These are phyloP conservation scores for Guadua angustifolia DNA, from an alignment of 176 grass and related monocot genomes.

Conservation along the genomic window DNA sequence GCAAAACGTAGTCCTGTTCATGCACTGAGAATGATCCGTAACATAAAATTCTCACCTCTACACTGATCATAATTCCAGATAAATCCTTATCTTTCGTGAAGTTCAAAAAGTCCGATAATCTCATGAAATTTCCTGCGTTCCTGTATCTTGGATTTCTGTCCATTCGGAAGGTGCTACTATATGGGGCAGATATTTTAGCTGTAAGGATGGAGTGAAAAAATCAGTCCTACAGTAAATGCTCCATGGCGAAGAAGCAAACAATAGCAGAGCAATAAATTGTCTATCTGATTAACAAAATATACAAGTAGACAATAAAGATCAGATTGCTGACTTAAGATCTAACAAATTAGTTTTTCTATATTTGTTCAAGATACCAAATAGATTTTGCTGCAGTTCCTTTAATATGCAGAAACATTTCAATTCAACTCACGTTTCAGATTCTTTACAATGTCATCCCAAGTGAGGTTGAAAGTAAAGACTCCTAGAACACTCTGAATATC, in stretches of 20 bases:
- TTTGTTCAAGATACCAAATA: not conserved
- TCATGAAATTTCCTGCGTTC: conserved; percentile 77
- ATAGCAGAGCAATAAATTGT: not conserved
- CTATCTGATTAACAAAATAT: conserved; percentile 27
- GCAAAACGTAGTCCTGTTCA: not conserved
- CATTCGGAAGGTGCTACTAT: not conserved
- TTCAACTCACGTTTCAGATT: conserved; percentile 74
- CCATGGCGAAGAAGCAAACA: not conserved
- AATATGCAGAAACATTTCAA: conserved; percentile 27
- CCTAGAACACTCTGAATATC: conserved; percentile 65
- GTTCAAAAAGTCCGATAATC: conserved; percentile 77
- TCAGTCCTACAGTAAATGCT: conserved; percentile 30
- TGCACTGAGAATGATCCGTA: not conserved
- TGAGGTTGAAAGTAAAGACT: conserved; percentile 89
- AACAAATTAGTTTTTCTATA: conserved; percentile 13
- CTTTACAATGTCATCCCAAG: conserved; percentile 79
- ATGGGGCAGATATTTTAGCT: conserved; percentile 76
- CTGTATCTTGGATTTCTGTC: conserved; percentile 79
- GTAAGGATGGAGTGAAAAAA: conserved; percentile 33
- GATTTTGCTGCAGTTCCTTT: not conserved
- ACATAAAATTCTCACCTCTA: conserved; percentile 71
- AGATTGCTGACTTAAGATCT: conserved; percentile 5
- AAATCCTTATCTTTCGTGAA: conserved; percentile 79
- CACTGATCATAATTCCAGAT: conserved; percentile 74
- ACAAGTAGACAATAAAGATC: conserved; percentile 5